These are phyloP conservation scores for Artomyces pyxidatus DNA, from an alignment of 768 basidiomycete species.

Conservation along the genomic window DNA sequence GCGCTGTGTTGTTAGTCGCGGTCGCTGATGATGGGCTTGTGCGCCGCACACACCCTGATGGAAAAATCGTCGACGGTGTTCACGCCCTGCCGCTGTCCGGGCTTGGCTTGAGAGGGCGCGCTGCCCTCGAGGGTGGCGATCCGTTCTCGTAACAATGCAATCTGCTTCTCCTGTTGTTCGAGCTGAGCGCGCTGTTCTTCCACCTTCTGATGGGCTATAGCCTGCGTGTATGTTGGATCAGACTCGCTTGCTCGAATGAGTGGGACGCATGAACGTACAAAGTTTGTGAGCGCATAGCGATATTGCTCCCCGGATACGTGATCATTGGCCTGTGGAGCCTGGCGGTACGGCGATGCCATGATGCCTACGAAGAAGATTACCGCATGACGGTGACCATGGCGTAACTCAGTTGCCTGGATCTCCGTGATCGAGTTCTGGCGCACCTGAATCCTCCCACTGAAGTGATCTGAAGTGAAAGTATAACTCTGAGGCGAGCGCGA, in stretches of 20 bases:
- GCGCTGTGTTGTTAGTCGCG: background rate
- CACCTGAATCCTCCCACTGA: too few species aligned
- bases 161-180: conserved; percentile 78
- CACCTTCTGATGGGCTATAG: conserved; percentile 84
- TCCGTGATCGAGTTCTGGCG: too few species aligned
- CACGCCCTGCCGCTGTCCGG: conserved; percentile 33
- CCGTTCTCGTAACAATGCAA: conserved; percentile 61
- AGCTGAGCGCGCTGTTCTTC: conserved; percentile 73
- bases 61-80: conserved; percentile 82
- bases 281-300: conserved; percentile 77
- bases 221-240: conserved; percentile 29
- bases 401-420: too few species aligned
- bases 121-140: conserved; percentile 68
- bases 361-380: background rate
- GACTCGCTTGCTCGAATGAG: background rate
- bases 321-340: background rate
- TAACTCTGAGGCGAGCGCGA: too few species aligned
- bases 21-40: background rate
- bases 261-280: conserved; percentile 30
- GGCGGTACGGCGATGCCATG: conserved; percentile 2
- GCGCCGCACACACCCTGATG: conserved; percentile 51
- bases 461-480: too few species aligned
- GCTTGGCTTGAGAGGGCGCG: conserved; percentile 26
- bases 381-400: too few species aligned
- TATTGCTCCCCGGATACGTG: conserved; percentile 58